phyloP scores from a whole-genome alignment of 306 rosid genomes.

The Crataegus laevigata region DNA sequence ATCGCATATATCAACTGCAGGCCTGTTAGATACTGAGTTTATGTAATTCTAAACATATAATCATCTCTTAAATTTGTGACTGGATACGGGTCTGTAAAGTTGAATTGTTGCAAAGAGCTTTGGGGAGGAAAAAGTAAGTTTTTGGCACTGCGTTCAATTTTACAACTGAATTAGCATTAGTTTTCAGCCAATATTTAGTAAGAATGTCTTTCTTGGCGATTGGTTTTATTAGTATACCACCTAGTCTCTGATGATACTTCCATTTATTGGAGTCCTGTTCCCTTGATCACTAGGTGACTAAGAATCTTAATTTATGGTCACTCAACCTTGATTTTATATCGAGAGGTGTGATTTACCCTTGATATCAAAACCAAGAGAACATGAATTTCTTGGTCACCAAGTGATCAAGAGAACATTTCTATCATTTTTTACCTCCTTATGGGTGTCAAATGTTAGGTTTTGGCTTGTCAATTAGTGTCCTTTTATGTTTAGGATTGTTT shows the following conservation, averaged over 20 bases:
- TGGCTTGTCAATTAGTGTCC: too few relatives aligned
- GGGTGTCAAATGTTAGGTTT: too few relatives aligned
- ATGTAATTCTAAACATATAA: constrained; percentile 12
- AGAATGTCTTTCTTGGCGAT: neutral
- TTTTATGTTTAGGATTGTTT: too few relatives aligned
- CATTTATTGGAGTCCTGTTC: neutral
- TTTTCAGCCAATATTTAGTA: neutral
- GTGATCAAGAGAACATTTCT: too few relatives aligned
- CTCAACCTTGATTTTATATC: too few relatives aligned
- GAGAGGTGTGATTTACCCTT: neutral
- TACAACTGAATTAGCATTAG: neutral
- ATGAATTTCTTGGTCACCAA: too few relatives aligned
- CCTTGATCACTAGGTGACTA: too few relatives aligned
- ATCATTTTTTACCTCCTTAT: too few relatives aligned
- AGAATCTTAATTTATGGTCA: too few relatives aligned
- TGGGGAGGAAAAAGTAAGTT: neutral
- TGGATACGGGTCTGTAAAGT: constrained; percentile 21
- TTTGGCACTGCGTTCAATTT: neutral
- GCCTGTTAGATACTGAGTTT: constrained; percentile 20
- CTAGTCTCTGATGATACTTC: neutral
- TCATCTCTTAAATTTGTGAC: constrained; percentile 10
- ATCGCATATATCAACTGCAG: constrained; percentile 46
- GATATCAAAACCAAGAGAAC: neutral
- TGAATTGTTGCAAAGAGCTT: neutral
- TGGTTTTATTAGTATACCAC: neutral